A percentile compares a stretch with the other conserved stretches of the same genome.
These are phyloP conservation scores for Proliferodiscus dingleyae DNA, from an alignment of 2,329 filamentous ascomycete genomes.

Conservation along the genomic window DNA sequence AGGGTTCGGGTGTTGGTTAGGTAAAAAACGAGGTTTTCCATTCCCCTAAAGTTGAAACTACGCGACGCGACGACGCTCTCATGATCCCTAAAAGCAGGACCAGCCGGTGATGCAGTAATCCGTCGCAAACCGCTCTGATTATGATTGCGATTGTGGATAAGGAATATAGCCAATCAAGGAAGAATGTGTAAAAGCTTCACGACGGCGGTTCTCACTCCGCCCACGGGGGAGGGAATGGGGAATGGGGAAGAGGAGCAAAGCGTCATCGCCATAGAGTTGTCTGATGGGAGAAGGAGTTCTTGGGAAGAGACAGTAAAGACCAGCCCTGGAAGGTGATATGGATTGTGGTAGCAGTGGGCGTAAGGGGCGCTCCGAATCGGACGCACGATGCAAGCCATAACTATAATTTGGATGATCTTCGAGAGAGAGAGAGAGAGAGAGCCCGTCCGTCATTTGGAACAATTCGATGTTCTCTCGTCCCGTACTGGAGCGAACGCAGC, in stretches of 20 bases:
- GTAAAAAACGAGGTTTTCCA: conserved; percentile 12
- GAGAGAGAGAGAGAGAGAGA: no score
- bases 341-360: no score
- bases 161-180: conserved; percentile 13
- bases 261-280: neutral
- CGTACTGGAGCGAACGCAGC: no score
- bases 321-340: no score
- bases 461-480: no score
- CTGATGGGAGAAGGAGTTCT: no score
- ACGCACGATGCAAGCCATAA: no score
- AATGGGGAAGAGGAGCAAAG: neutral
- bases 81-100: conserved; percentile 19
- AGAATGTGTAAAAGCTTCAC: conserved; percentile 17
- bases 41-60: conserved; percentile 25
- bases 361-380: no score
- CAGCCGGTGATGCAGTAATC: conserved; percentile 7
- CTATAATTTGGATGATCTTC: no score
- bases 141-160: conserved; percentile 16
- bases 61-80: conserved; percentile 13
- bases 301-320: neutral
- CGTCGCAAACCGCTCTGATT: conserved; percentile 12
- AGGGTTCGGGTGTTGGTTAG: conserved; percentile 10
- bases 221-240: conserved; percentile 3
- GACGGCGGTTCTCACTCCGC: conserved; percentile 4
- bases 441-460: no score